phyloP scores from a whole-genome alignment of 1,139 yeast genomes.

The Lodderomyces metapsilosis region DNA sequence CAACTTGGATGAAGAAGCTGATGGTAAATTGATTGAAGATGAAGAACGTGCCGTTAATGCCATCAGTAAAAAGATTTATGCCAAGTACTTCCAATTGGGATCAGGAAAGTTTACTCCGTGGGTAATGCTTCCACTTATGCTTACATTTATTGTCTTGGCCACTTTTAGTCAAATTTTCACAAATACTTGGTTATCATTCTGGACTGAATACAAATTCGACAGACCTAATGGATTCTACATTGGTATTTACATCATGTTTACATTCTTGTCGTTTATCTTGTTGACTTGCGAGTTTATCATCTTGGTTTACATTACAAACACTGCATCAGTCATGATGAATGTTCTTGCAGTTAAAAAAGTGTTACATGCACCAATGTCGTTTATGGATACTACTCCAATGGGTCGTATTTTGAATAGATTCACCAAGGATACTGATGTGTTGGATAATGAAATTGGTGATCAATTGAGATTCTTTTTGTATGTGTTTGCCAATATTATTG shows the following conservation, averaged over 20 bases:
- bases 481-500: slow-evolving; percentile 55
- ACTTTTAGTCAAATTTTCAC: slow-evolving; percentile 66
- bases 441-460: slow-evolving; percentile 75
- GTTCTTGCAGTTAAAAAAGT: slow-evolving; percentile 57
- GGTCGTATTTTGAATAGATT: slow-evolving; percentile 62
- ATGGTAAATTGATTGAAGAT: slow-evolving; percentile 32
- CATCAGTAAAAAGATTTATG: slow-evolving; percentile 29
- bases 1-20: slow-evolving; percentile 23
- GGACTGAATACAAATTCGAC: slow-evolving; percentile 63
- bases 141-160: slow-evolving; percentile 31
- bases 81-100: slow-evolving; percentile 54
- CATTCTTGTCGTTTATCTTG: slow-evolving; percentile 37
- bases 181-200: slow-evolving; percentile 82
- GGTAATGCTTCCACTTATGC: slow-evolving; percentile 22
- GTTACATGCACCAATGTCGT: slow-evolving; percentile 61
- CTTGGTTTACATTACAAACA: slow-evolving; percentile 51
- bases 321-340: slow-evolving; percentile 42
- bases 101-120: slow-evolving; percentile 42
- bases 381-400: slow-evolving; percentile 62
- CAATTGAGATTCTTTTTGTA: slow-evolving; percentile 49
- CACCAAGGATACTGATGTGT: slow-evolving; percentile 81
- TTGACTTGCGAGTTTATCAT: slow-evolving; percentile 43
- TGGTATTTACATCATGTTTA: slow-evolving; percentile 66
- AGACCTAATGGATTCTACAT: slow-evolving; percentile 58
- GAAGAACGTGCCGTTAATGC: slow-evolving; percentile 43